phyloP scores from a whole-genome alignment of 108 stramenopile species.

The Bacterosira constricta region DNA sequence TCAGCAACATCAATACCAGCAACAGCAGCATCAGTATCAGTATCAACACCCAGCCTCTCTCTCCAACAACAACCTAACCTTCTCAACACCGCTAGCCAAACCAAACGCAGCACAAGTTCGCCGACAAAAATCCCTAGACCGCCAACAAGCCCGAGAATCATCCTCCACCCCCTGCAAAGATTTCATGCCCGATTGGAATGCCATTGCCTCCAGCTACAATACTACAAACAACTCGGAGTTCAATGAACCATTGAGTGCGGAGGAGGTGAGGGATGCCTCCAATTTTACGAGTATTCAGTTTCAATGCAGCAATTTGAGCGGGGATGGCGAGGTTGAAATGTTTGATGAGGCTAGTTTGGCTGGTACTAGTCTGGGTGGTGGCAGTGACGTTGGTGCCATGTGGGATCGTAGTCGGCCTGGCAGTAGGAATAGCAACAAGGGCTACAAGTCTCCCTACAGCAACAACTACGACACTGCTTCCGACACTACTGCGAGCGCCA shows the following conservation, averaged over 20 bases:
- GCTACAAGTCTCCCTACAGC: not conserved
- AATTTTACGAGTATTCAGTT: conserved; percentile 46
- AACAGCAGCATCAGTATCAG: not conserved
- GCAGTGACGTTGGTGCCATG: not conserved
- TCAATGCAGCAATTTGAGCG: conserved; percentile 2
- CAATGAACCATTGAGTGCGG: conserved; percentile 1
- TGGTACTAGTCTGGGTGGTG: conserved; percentile 5
- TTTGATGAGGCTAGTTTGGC: conserved; percentile 10
- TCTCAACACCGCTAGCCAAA: not conserved
- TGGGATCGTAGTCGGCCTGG: not conserved
- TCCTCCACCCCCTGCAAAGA: not conserved
- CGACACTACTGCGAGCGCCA: not conserved
- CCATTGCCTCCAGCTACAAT: not conserved
- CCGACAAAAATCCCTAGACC: not conserved
- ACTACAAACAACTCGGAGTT: not conserved
- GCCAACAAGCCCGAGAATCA: not conserved
- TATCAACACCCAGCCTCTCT: not conserved
- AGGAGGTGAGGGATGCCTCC: conserved; percentile 41
- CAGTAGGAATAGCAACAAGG: not conserved
- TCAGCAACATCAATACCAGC: not conserved
- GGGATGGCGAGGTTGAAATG: conserved; percentile 45
- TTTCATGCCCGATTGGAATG: conserved; percentile 8
- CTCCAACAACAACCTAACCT: not conserved
- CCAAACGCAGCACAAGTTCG: not conserved
- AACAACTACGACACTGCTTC: not conserved